These are phyloP conservation scores for Sporothrix schenckii DNA, from an alignment of 2,329 filamentous ascomycete species.

Conservation along the genomic window DNA sequence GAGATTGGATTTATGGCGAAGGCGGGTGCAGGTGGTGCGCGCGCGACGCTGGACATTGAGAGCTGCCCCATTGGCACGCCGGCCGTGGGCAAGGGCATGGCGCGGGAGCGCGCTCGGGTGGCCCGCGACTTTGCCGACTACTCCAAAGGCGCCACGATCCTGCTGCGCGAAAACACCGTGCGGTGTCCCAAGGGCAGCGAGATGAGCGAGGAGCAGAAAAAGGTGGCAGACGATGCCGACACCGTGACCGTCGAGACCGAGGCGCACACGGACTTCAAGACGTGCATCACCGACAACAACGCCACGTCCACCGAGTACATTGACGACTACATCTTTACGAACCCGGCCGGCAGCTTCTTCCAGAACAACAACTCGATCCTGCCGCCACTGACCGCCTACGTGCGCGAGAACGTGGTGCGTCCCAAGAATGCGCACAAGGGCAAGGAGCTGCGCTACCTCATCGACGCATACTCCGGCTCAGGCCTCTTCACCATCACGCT, in stretches of 20 bases:
- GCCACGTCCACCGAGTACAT: conserved; percentile 85
- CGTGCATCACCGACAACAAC: conserved; percentile 85
- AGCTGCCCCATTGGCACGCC: conserved; percentile 95
- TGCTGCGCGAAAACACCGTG: conserved; percentile 82
- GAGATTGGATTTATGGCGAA: conserved; percentile 90
- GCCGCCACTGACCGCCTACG: conserved; percentile 80
- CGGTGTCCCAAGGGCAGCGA: conserved; percentile 57
- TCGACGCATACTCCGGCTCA: conserved; percentile 96
- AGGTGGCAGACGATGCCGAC: conserved; percentile 44
- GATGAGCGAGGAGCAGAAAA: neutral
- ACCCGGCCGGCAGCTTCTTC: conserved; percentile 93
- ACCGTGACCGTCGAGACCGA: conserved; percentile 58
- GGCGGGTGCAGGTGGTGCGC: conserved; percentile 55
- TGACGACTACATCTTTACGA: conserved; percentile 80
- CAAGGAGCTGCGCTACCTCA: conserved; percentile 71
- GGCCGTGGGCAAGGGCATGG: conserved; percentile 78
- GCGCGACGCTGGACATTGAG: conserved; percentile 86
- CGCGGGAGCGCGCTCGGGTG: conserved; percentile 76
- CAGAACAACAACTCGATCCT: conserved; percentile 99
- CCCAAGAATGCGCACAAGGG: conserved; percentile 28
- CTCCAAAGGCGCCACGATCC: conserved; percentile 79
- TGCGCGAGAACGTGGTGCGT: conserved; percentile 75
- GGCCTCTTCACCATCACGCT: conserved; percentile 97
- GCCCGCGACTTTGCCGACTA: conserved; percentile 70
- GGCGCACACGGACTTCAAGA: conserved; percentile 74